Evolutionary conservation across 2,329 filamentous ascomycete genomes (phyloP).

Genomic region (Chaetomium sp.): DNA sequence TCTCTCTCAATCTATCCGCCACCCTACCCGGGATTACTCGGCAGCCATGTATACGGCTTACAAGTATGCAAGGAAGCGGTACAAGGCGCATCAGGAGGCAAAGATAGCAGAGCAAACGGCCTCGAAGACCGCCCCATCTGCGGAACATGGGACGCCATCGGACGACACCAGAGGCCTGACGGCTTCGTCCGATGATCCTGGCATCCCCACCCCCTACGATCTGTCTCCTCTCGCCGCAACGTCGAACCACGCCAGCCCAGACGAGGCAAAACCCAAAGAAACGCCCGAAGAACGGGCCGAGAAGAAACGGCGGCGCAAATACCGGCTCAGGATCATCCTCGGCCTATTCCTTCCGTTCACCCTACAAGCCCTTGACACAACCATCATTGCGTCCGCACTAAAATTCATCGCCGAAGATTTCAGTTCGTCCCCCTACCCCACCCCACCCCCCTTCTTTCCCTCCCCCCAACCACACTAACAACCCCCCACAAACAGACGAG

Average conservation of each 20-base stretch:
- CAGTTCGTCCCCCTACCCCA: conserved; percentile 44
- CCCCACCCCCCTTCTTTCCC: not conserved
- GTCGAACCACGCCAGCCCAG: not conserved
- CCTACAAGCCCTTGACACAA: conserved; percentile 64
- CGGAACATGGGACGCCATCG: not conserved
- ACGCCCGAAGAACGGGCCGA: conserved; percentile 39
- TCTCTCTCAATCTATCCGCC: not conserved
- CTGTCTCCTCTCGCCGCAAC: not conserved
- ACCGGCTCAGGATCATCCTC: conserved; percentile 61
- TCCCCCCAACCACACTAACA: not conserved
- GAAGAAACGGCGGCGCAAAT: conserved; percentile 40
- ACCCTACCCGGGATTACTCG: not conserved
- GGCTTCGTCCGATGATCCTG: not conserved
- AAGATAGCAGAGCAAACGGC: conserved; percentile 6
- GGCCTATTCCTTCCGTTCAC: conserved; percentile 63
- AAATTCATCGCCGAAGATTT: conserved; percentile 68
- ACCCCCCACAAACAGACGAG: conserved; percentile 43
- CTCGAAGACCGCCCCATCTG: not conserved
- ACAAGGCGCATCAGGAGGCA: conserved; percentile 22
- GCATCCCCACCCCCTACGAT: not conserved
- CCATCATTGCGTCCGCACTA: conserved; percentile 62
- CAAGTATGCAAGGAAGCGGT: conserved; percentile 33
- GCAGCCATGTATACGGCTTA: conserved; percentile 34
- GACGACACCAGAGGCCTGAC: conserved; percentile 1
- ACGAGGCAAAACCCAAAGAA: conserved; percentile 13